These are phyloP conservation scores for Filosporella fistucella DNA, from an alignment of 495 filamentous ascomycete species.

Conservation along the genomic window DNA sequence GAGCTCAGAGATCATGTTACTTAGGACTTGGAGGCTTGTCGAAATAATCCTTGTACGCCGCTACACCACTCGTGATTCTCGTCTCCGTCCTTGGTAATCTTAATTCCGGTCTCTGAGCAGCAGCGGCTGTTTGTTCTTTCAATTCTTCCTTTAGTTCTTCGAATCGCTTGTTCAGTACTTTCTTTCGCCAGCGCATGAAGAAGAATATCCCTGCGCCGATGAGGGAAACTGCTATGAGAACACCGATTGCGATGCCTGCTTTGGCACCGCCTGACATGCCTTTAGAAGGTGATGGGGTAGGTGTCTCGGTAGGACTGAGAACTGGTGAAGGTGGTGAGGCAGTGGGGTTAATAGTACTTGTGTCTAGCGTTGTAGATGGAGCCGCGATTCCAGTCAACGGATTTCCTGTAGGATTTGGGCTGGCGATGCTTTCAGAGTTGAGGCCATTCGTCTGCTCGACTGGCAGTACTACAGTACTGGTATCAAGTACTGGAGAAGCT, in stretches of 20 bases:
- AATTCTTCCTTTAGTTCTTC: conserved; percentile 2
- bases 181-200: conserved; percentile 2
- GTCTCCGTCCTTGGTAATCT: neutral
- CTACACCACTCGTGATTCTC: neutral
- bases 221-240: neutral
- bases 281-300: neutral
- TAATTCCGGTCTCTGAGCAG: neutral
- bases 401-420: too few relatives aligned
- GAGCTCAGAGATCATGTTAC: too few relatives aligned
- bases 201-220: neutral
- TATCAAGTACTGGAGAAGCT: too few relatives aligned
- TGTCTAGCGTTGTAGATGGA: neutral
- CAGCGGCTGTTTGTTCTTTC: neutral
- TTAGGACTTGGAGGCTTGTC: neutral
- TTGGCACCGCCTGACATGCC: neutral
- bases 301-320: neutral
- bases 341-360: neutral
- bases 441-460: too few relatives aligned
- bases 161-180: neutral
- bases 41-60: conserved; percentile 2
- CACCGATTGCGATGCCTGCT: conserved; percentile 2
- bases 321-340: neutral
- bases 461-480: too few relatives aligned
- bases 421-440: too few relatives aligned
- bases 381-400: neutral